phyloP scores from a whole-genome alignment of 371 early-diverging fungal species.

The Apophysomyces sp. region DNA sequence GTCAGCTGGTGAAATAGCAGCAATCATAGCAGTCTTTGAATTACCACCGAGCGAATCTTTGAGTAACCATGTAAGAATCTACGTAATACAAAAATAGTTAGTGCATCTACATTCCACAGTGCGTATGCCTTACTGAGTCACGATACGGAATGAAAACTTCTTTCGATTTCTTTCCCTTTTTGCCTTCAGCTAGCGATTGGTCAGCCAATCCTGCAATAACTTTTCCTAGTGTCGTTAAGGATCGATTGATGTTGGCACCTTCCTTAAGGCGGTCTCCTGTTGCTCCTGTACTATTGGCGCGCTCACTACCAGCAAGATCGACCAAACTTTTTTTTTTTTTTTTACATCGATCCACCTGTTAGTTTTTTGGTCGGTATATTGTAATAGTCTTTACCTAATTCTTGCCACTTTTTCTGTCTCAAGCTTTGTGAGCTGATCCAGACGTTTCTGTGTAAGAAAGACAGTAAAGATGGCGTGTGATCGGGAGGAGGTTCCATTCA shows the following conservation, averaged over 20 bases:
- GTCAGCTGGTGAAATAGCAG: constrained; percentile 81
- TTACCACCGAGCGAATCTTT: constrained; percentile 95
- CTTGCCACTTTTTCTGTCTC: constrained; percentile 78
- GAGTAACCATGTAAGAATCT: constrained; percentile 89
- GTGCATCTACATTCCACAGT: neutral
- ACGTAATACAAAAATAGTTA: neutral
- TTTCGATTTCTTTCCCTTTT: constrained; percentile 51
- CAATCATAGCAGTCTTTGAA: constrained; percentile 93
- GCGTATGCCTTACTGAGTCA: constrained; percentile 62
- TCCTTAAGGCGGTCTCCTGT: constrained; percentile 96
- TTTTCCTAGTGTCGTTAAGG: constrained; percentile 94
- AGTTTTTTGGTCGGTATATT: neutral
- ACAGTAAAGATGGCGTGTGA: constrained; percentile 96
- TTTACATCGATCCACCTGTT: neutral
- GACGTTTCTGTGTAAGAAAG: constrained; percentile 68
- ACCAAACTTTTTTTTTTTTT: constrained; percentile 53
- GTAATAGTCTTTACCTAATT: constrained; percentile 42
- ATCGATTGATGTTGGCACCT: constrained; percentile 98
- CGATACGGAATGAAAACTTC: constrained; percentile 83
- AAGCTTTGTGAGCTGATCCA: constrained; percentile 59
- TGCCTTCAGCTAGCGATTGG: constrained; percentile 51
- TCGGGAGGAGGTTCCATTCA: constrained; percentile 94
- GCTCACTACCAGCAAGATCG: constrained; percentile 95
- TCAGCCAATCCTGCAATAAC: constrained; percentile 96
- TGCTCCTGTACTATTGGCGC: constrained; percentile 94